Percentiles rank a stretch among this genome's conserved stretches.
These are phyloP conservation scores for Metschnikowia cerradonensis DNA, from an alignment of 805 yeast genomes.

Conservation along the genomic window DNA sequence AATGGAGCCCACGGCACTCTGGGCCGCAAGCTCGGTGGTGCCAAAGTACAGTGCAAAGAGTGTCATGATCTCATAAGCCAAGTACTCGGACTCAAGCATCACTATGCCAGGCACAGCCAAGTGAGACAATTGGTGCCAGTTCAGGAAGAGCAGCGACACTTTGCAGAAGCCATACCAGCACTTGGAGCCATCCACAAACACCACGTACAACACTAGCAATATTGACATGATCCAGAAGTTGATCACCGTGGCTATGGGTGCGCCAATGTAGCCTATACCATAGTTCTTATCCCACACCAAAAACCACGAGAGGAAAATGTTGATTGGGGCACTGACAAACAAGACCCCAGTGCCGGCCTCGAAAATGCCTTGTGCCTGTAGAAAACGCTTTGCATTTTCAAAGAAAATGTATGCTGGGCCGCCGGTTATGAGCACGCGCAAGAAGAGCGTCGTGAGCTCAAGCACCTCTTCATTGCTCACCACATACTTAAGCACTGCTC, in stretches of 20 bases:
- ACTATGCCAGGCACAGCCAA: conserved; percentile 44
- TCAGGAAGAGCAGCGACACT: conserved; percentile 28
- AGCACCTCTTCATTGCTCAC: conserved; percentile 34
- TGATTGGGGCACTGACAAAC: conserved; percentile 39
- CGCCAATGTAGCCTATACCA: conserved; percentile 42
- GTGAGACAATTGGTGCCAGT: conserved; percentile 34
- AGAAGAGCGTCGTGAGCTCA: conserved; percentile 30
- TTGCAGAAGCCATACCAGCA: conserved; percentile 66
- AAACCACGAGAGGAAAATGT: conserved; percentile 37
- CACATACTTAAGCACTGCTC: conserved; percentile 24
- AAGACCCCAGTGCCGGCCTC: conserved; percentile 45
- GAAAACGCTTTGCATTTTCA: conserved; percentile 38
- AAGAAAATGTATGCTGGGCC: conserved; percentile 44
- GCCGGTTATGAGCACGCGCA: conserved; percentile 34
- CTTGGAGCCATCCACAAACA: conserved; percentile 52
- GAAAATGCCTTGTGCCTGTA: conserved; percentile 46
- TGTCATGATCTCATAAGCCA: conserved; percentile 46
- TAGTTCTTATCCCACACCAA: conserved; percentile 39
- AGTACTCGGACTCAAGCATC: conserved; percentile 43
- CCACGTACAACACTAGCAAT: conserved; percentile 33
- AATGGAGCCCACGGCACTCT: conserved; percentile 46
- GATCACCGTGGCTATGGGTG: conserved; percentile 40
- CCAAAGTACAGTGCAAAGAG: conserved; percentile 46
- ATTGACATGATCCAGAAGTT: conserved; percentile 41
- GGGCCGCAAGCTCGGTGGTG: conserved; percentile 48